These are phyloP conservation scores for Colletotrichum sp. DNA, from an alignment of 2,329 filamentous ascomycete species.

Conservation along the genomic window DNA sequence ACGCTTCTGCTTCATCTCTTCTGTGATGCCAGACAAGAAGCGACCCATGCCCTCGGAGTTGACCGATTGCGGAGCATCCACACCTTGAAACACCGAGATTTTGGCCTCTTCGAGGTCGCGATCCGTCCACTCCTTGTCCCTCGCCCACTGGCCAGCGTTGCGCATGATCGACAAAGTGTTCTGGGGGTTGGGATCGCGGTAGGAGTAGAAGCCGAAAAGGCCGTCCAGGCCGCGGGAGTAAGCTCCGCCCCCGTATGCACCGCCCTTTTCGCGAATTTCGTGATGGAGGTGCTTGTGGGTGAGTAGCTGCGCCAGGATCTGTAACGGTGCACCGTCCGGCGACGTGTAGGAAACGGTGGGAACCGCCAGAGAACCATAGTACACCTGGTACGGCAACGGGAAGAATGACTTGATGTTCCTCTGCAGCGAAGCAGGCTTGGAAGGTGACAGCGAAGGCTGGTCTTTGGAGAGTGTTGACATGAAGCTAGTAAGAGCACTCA, in stretches of 20 bases:
- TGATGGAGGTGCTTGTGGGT: conserved; percentile 97
- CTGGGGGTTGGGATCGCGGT: conserved; percentile 92
- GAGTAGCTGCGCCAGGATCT: conserved; percentile 87
- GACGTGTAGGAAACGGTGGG: conserved; percentile 85
- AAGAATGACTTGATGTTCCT: conserved; percentile 81
- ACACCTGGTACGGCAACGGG: conserved; percentile 94
- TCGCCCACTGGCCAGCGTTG: conserved; percentile 82
- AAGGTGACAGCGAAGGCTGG: conserved; percentile 34
- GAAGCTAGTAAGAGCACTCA: conserved; percentile 74
- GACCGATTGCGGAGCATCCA: conserved; percentile 88
- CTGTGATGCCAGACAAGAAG: conserved; percentile 84
- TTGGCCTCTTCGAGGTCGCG: conserved; percentile 95
- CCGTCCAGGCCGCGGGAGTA: conserved; percentile 82
- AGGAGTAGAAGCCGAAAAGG: conserved; percentile 93
- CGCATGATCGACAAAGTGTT: conserved; percentile 88
- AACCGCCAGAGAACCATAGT: conserved; percentile 85
- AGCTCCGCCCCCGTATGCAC: conserved; percentile 92
- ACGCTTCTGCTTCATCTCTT: conserved; percentile 87
- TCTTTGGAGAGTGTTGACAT: conserved; percentile 62
- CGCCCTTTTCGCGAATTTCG: conserved; percentile 96
- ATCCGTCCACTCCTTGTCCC: conserved; percentile 80
- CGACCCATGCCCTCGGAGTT: conserved; percentile 85
- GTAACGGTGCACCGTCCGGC: conserved; percentile 76
- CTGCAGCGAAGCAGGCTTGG: conserved; percentile 36
- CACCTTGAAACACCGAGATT: conserved; percentile 87